Evolutionary conservation across 2,329 filamentous ascomycete species (phyloP), one percentile per base, ranked within the genome.

Genomic region (Lasiodiplodia theobromae): DNA sequence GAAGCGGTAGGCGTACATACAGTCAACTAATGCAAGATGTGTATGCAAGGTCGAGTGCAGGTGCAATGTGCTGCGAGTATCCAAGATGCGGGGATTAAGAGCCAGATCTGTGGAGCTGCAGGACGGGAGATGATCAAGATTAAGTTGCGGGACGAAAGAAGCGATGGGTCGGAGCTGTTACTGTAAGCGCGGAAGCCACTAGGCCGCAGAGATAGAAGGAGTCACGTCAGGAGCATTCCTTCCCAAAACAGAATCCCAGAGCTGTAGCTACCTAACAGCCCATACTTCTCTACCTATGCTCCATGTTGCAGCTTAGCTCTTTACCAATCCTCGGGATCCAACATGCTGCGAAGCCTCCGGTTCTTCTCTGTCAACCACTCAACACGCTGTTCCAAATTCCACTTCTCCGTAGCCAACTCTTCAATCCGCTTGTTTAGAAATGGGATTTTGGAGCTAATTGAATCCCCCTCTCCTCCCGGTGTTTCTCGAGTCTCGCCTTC

Each of bases 291-390:
- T 34, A 31, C 25, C 34, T 28, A 4, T 34, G 3, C 3, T 14
- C 25, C 49, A 28, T n/a, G 6, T 23, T 12, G 21, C 14, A 23
- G 11, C 49, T 52, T 12, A 51, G 23, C 23, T 23, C n/a, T n/a
- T 5, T 11, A n/a, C 21, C 21, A 25, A 23, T 52, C 49, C 10
- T 52, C 49, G 6, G 49, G 16, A 44, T 53, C 51, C 53, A 56
- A 11, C 53, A 56, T 56, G 16, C 25, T n/a, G 31, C 53, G 54
- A 6, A 58, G 54, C 34, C 34, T 38, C 11, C 54, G 16, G 10
- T 40, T 58, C 34, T 40, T 58, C n/a, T 58, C 54, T 25, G 38
- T 58, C 34, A 56, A 21, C 54, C 34, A 58, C n/a, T 38, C 54
- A 18, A 38, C 40, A 21, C 14, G 11, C 5, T 58, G 31, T n/a